Conservation (phyloP, 169 alveolate species). For the Blepharisma undulans region DNA sequence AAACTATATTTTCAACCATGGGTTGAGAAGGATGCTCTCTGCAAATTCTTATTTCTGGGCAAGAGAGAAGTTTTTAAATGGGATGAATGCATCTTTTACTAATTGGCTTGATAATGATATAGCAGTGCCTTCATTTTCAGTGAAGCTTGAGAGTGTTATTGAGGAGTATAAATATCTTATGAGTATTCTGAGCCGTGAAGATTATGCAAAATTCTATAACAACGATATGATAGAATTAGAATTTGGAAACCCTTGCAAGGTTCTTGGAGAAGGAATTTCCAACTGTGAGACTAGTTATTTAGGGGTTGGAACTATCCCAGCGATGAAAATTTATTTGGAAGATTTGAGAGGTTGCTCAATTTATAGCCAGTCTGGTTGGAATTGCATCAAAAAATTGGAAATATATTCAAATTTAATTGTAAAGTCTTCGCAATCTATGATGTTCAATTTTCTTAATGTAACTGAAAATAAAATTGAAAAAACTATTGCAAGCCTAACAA, state of each 20-base stretch:
- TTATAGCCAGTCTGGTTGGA: background rate
- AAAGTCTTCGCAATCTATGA: background rate
- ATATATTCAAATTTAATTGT: background rate
- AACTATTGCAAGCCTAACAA: background rate
- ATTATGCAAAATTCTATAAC: no score
- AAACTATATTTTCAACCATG: background rate
- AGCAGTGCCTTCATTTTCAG: background rate
- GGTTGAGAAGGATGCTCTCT: background rate
- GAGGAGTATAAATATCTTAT: background rate
- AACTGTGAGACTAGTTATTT: background rate
- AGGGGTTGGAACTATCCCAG: background rate
- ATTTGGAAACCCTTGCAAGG: background rate
- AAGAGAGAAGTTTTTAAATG: background rate
- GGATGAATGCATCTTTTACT: background rate
- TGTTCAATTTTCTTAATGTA: background rate
- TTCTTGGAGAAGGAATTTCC: no score
- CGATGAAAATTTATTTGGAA: background rate
- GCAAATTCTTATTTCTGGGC: background rate
- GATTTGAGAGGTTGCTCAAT: background rate
- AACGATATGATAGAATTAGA: background rate
- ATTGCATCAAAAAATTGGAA: background rate
- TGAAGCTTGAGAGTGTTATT: background rate
- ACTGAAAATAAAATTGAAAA: background rate
- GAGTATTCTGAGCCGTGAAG: background rate
- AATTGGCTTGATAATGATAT: background rate